These are phyloP conservation scores for Rhizopogon salebrosus DNA, from an alignment of 768 basidiomycete genomes.

Conservation along the genomic window DNA sequence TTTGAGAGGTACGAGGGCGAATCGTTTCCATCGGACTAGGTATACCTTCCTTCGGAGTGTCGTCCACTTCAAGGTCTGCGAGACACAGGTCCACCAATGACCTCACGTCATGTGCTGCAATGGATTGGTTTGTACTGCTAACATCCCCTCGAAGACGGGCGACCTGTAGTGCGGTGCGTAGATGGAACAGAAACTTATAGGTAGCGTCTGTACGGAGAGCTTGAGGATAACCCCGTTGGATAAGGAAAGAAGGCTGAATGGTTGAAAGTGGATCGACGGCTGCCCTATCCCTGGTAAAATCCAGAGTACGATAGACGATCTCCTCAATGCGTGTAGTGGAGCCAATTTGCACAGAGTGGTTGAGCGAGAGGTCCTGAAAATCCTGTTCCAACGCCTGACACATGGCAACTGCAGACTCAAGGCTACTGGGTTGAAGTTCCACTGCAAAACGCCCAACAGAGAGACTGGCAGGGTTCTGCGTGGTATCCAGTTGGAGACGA, in stretches of 20 bases:
- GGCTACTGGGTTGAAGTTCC: slow-evolving; percentile 26
- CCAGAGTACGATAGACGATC: slow-evolving; percentile 33
- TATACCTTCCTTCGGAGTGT: slow-evolving; percentile 28
- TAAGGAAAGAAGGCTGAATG: slow-evolving; percentile 78
- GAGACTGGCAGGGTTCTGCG: slow-evolving; percentile 7
- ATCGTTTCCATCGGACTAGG: slow-evolving; percentile 19
- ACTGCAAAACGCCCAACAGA: slow-evolving; percentile 17
- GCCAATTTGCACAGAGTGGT: background rate
- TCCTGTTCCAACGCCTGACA: slow-evolving; percentile 10
- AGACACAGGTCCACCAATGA: slow-evolving; percentile 35
- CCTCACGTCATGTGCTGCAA: slow-evolving; percentile 24
- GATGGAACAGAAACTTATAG: slow-evolving; percentile 76
- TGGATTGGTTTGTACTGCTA: slow-evolving; percentile 7
- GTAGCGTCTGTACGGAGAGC: slow-evolving; percentile 59
- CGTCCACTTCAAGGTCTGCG: slow-evolving; percentile 36
- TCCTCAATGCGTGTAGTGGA: background rate
- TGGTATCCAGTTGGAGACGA: background rate
- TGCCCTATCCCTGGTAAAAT: slow-evolving; percentile 40
- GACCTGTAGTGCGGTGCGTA: slow-evolving; percentile 59
- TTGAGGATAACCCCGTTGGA: slow-evolving; percentile 69
- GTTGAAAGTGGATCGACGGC: slow-evolving; percentile 75
- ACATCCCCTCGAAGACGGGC: slow-evolving; percentile 2
- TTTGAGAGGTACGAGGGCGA: slow-evolving; percentile 5
- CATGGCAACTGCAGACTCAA: slow-evolving; percentile 20
- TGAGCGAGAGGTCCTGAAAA: slow-evolving; percentile 6